Conservation (phyloP, 768 basidiomycete species). For the Mycena filopes region DNA sequence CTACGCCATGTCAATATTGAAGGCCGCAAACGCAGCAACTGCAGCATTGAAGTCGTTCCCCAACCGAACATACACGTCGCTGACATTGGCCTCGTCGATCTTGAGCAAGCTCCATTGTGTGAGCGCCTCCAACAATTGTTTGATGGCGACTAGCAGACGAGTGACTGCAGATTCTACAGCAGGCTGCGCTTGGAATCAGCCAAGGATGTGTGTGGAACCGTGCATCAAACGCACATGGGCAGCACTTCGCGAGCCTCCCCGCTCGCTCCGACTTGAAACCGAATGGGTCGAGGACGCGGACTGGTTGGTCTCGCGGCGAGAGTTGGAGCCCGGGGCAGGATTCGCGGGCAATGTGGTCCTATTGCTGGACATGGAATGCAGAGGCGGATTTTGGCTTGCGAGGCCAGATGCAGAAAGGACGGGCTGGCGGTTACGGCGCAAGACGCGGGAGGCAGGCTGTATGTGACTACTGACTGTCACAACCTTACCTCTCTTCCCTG, state of each 20-base stretch:
- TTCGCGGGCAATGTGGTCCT: constrained; percentile 17
- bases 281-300: constrained; percentile 62
- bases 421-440: no score
- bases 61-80: constrained; percentile 95
- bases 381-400: background rate
- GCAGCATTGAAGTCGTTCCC: constrained; percentile 98
- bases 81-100: constrained; percentile 83
- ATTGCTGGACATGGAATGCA: constrained; percentile 17
- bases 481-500: no score
- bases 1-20: constrained; percentile 92
- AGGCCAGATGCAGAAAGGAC: background rate
- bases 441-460: no score
- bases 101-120: constrained; percentile 84
- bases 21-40: constrained; percentile 86
- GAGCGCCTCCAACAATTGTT: constrained; percentile 90
- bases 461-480: no score
- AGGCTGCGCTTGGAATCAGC: constrained; percentile 54
- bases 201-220: constrained; percentile 11
- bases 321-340: constrained; percentile 37
- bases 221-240: constrained; percentile 43
- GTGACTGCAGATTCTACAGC: constrained; percentile 93
- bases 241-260: constrained; percentile 50
- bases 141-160: constrained; percentile 92
- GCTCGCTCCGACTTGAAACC: constrained; percentile 53
- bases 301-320: constrained; percentile 61